Conservation (phyloP, 78 protist genomes). For the Pigoraptor vietnamica region DNA sequence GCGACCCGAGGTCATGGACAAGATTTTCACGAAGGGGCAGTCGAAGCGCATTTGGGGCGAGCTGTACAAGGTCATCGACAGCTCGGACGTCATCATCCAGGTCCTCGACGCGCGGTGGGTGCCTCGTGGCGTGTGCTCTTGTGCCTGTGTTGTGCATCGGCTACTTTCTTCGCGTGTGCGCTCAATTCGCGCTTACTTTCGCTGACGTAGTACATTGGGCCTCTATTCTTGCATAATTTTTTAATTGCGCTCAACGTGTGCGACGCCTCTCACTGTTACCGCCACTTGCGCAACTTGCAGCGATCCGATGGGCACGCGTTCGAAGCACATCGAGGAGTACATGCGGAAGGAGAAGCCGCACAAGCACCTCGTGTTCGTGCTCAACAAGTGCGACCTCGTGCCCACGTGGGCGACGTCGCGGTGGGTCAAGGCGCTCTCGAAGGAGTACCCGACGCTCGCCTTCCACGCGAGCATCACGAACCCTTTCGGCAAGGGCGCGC, state of each 20-base stretch:
- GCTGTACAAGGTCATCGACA: constrained; percentile 91
- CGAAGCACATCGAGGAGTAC: constrained; percentile 46
- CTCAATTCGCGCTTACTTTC: too few relatives aligned
- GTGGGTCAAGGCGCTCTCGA: constrained; percentile 80
- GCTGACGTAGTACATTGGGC: too few relatives aligned
- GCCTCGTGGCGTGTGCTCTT: background rate
- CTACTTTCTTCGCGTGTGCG: background rate
- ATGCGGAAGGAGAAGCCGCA: constrained; percentile 71
- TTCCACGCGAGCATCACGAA: constrained; percentile 95
- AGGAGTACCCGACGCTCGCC: constrained; percentile 96
- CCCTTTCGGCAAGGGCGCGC: constrained; percentile 97
- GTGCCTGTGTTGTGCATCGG: background rate
- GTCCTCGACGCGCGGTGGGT: constrained; percentile 83
- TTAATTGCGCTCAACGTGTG: too few relatives aligned
- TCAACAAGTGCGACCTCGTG: constrained; percentile 98
- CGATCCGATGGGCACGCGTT: constrained; percentile 98
- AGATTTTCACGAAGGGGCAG: constrained; percentile 87
- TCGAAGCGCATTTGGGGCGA: constrained; percentile 93
- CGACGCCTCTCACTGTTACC: background rate
- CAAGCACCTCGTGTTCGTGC: constrained; percentile 96
- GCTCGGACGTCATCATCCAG: constrained; percentile 89
- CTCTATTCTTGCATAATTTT: too few relatives aligned
- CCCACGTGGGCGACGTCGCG: constrained; percentile 94
- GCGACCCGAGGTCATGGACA: constrained; percentile 15
- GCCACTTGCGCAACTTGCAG: constrained; percentile 28